Percentiles rank a stretch among this genome's conserved stretches.
phyloP scores from a whole-genome alignment of 2,329 filamentous ascomycete genomes.

The Neurospora crassa region DNA sequence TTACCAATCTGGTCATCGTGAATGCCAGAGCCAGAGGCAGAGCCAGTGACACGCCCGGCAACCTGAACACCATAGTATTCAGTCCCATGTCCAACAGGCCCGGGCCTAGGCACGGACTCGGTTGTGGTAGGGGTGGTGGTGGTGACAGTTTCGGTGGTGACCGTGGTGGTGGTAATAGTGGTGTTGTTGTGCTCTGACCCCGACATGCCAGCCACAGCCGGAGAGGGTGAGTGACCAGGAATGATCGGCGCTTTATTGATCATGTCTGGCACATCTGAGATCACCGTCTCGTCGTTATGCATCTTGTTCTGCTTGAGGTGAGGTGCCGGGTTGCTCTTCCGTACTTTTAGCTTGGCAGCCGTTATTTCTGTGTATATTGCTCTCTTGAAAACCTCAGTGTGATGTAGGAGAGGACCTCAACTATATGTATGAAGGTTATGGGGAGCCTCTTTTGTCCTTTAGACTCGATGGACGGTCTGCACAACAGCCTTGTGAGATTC shows the following conservation, averaged over 20 bases:
- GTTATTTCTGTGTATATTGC: not conserved
- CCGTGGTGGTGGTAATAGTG: conserved; percentile 1
- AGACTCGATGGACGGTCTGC: not conserved
- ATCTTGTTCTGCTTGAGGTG: conserved; percentile 1
- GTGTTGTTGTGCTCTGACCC: conserved; percentile 1
- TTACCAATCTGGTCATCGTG: not conserved
- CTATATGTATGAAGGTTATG: not conserved
- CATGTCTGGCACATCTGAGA: conserved; percentile 6
- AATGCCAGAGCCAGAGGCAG: not conserved
- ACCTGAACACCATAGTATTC: not conserved
- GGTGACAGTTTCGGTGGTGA: not conserved
- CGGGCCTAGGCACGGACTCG: not conserved
- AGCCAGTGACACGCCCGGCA: not conserved
- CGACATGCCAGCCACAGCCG: not conserved
- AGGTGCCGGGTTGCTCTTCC: not conserved
- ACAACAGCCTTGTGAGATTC: not conserved
- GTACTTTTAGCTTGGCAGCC: conserved; percentile 8
- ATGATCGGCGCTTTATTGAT: conserved; percentile 13
- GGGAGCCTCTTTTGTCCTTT: not conserved
- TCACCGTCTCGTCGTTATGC: conserved; percentile 9
- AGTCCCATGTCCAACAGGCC: not conserved
- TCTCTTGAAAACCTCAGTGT: not conserved
- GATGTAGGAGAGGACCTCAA: not conserved
- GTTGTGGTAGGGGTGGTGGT: not conserved
- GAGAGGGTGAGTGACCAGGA: not conserved